These are phyloP conservation scores for Bretschneidera sinensis DNA, from an alignment of 345 rosid genomes.

Conservation along the genomic window DNA sequence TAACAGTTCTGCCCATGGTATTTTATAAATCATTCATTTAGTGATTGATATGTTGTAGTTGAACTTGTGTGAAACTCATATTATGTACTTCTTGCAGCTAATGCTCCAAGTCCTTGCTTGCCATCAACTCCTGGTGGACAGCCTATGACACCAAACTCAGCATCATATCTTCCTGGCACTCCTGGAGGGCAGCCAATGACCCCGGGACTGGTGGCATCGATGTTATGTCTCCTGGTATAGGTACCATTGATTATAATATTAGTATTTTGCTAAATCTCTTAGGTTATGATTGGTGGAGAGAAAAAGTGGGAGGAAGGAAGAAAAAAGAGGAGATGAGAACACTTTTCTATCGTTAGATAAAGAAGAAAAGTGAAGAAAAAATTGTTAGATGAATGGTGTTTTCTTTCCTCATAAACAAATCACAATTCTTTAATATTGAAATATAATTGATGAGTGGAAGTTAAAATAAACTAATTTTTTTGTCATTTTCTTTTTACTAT, in stretches of 20 bases:
- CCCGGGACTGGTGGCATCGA: conserved; percentile 80
- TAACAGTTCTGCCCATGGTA: conserved; percentile 69
- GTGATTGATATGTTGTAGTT: background rate
- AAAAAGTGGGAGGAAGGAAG: no score
- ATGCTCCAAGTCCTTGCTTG: conserved; percentile 91
- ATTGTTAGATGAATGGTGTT: no score
- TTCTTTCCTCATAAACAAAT: no score
- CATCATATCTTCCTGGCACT: conserved; percentile 82
- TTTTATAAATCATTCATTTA: conserved; percentile 8
- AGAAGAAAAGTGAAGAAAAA: no score
- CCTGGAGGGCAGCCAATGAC: conserved; percentile 99
- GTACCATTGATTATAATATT: conserved; percentile 21
- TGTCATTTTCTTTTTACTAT: no score
- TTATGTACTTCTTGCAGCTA: conserved; percentile 42
- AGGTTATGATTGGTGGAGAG: no score
- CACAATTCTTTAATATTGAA: no score
- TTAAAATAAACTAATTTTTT: no score
- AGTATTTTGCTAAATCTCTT: no score
- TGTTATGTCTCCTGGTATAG: conserved; percentile 87
- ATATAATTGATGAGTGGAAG: no score
- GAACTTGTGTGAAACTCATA: conserved; percentile 5
- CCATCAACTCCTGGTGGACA: conserved; percentile 92
- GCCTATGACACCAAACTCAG: conserved; percentile 88
- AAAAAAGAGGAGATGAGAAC: no score
- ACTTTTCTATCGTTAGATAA: no score